Base-by-base conservation (phyloP, 2,329 filamentous ascomycete genomes). In the Trichophyton simii region DNA sequence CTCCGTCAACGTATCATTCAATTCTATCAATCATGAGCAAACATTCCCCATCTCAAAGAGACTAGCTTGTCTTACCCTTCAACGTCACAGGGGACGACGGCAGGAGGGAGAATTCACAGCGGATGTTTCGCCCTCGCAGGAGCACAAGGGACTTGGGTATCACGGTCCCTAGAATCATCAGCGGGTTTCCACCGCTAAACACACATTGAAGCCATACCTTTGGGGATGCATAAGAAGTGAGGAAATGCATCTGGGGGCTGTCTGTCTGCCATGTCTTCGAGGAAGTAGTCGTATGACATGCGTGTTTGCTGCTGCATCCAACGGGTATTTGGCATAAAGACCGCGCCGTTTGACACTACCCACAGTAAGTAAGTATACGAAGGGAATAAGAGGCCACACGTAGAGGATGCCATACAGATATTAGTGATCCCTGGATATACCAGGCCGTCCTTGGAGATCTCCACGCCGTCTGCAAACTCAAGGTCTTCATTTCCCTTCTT, bases 251-350 rank as follows among this genome's bases (percentile, higher is more conserved):
- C 25, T 28, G 60, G 20, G 18, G 60, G 54, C 46, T 65, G 57
- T 36, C 61, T 58, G 62, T 44, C 58, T 31, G 60, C 62, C 13
- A 65, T 22, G 57, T 20, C 44, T 25, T 65, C 63, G 31, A 65
- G 54, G 28, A 63, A 65, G 36, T 62, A 42, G 57, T 65, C 63
- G 41, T 46, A 60, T 48, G 64, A 62, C 59, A 31, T 60, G 34
- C 62, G 61, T 25, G 62, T 65, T 55, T 63, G 44, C 59, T 66
- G 59, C 62, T 66, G 63, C 60, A 66, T 63, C 48, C 63, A 65
- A 58, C 59, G 62, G 20, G 65, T 65, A 57, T 66, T 66, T 59
- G 64, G 64, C 65, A 65, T 66, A 58, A 66, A 64, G 41, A 66
- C 50, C 3, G 61, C 63, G 41, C 63, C 63, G 34, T 63, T 65